Evolutionary conservation across 1,284 basidiomycete genomes (phyloP).

Genomic region (Meira miltonrushii): DNA sequence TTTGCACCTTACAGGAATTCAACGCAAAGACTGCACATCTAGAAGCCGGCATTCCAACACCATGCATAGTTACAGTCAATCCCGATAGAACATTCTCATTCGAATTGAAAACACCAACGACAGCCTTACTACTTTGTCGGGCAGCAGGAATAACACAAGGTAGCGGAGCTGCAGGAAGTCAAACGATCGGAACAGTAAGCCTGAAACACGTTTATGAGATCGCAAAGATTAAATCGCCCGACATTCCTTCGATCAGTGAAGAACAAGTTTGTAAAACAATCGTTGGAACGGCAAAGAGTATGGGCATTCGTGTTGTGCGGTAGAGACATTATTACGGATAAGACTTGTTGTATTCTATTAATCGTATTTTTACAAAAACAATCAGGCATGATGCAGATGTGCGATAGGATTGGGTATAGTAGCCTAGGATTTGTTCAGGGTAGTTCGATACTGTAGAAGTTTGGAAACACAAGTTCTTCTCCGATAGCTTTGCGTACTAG

Average conservation of each 20-base stretch:
- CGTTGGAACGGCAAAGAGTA: slow-evolving; percentile 33
- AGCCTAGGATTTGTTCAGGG: slow-evolving; percentile 13
- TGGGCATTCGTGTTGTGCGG: slow-evolving; percentile 38
- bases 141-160: slow-evolving; percentile 87
- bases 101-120: slow-evolving; percentile 64
- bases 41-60: slow-evolving; percentile 77
- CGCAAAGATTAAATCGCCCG: slow-evolving; percentile 89
- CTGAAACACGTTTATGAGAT: slow-evolving; percentile 99
- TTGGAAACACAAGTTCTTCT: slow-evolving; percentile 50
- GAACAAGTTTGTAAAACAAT: slow-evolving; percentile 45
- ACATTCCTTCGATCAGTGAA: slow-evolving; percentile 54
- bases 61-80: slow-evolving; percentile 83
- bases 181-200: slow-evolving; percentile 71
- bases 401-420: too few relatives aligned
- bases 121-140: slow-evolving; percentile 83
- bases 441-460: slow-evolving; percentile 48
- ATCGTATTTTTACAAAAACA: too few relatives aligned
- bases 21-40: slow-evolving; percentile 74
- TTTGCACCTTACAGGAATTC: slow-evolving; percentile 25
- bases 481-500: slow-evolving; percentile 89
- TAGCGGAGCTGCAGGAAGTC: slow-evolving; percentile 59
- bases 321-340: slow-evolving; percentile 5
- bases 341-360: too few relatives aligned
- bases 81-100: slow-evolving; percentile 95
- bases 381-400: too few relatives aligned